A percentile compares a stretch with the other conserved stretches of the same genome.
Evolutionary conservation across 2,329 filamentous ascomycete genomes (phyloP).

Genomic region (Calycina herbarum): DNA sequence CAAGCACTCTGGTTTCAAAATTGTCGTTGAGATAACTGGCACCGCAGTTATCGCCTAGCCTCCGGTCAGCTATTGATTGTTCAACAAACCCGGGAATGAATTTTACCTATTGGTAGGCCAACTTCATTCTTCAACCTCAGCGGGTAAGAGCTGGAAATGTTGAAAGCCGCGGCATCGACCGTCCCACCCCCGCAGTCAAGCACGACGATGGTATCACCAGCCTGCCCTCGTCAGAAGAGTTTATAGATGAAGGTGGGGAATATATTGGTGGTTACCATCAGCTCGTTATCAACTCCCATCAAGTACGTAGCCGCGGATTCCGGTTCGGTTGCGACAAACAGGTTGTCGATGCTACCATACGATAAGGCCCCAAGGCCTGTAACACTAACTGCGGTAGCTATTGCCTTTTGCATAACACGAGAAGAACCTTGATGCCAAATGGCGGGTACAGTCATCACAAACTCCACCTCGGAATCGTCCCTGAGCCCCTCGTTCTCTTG

Average conservation of each 20-base stretch:
- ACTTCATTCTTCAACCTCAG: constrained; percentile 19
- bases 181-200: constrained; percentile 35
- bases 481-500: constrained; percentile 9
- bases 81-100: neutral
- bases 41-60: constrained; percentile 20
- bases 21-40: constrained; percentile 22
- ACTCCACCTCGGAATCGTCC: constrained; percentile 15
- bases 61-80: neutral
- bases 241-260: neutral
- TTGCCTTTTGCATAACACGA: constrained; percentile 17
- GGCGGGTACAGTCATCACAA: constrained; percentile 21
- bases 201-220: constrained; percentile 29
- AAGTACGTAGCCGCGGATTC: constrained; percentile 36
- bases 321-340: constrained; percentile 37
- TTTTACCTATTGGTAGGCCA: constrained; percentile 5
- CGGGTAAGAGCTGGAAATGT: constrained; percentile 30
- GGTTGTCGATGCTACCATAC: constrained; percentile 27
- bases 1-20: constrained; percentile 8
- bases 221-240: constrained; percentile 12
- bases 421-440: constrained; percentile 19
- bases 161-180: constrained; percentile 35
- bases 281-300: constrained; percentile 22
- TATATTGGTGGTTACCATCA: constrained; percentile 17
- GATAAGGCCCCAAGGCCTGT: constrained; percentile 18
- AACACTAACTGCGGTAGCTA: constrained; percentile 16